A percentile compares a stretch with the other conserved stretches of the same genome.
These are phyloP conservation scores for Saccharomycopsis vini DNA, from an alignment of 805 yeast species.

Conservation along the genomic window DNA sequence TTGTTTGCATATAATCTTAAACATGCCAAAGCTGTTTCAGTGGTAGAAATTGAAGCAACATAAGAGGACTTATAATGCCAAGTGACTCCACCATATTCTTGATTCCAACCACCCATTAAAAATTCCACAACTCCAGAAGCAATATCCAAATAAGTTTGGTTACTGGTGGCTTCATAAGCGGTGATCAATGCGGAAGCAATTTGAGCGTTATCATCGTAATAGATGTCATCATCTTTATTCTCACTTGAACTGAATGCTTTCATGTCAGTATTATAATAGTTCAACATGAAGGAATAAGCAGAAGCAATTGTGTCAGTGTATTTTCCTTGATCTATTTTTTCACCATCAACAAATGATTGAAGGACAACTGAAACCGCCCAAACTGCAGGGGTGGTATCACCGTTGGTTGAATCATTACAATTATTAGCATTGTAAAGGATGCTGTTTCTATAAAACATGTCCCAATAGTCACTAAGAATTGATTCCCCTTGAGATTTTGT, in stretches of 20 bases:
- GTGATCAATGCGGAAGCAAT: conserved; percentile 55
- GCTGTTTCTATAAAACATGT: conserved; percentile 7
- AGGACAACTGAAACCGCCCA: conserved; percentile 62
- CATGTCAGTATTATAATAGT: conserved; percentile 35
- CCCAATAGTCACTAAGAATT: conserved; percentile 8
- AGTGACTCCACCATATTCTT: conserved; percentile 49
- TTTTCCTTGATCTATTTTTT: conserved; percentile 23
- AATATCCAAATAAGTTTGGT: conserved; percentile 41
- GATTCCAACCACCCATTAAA: conserved; percentile 57
- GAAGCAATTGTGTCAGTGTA: conserved; percentile 47
- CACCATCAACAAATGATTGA: conserved; percentile 62
- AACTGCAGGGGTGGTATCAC: conserved; percentile 24
- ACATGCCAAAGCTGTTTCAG: conserved; percentile 57
- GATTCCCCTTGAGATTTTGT: conserved; percentile 6
- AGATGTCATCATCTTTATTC: conserved; percentile 55
- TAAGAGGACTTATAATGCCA: conserved; percentile 60
- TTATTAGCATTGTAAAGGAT: background rate
- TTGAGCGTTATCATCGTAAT: conserved; percentile 72
- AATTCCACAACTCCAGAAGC: conserved; percentile 53
- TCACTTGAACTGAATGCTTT: conserved; percentile 62
- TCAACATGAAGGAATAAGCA: conserved; percentile 42
- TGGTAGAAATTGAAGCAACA: conserved; percentile 57
- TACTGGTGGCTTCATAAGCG: conserved; percentile 60
- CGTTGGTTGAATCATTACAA: background rate
- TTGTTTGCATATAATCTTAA: conserved; percentile 46